These are phyloP conservation scores for Chenopodium berlandieri DNA, from an alignment of 148 eudicot species.

Conservation along the genomic window DNA sequence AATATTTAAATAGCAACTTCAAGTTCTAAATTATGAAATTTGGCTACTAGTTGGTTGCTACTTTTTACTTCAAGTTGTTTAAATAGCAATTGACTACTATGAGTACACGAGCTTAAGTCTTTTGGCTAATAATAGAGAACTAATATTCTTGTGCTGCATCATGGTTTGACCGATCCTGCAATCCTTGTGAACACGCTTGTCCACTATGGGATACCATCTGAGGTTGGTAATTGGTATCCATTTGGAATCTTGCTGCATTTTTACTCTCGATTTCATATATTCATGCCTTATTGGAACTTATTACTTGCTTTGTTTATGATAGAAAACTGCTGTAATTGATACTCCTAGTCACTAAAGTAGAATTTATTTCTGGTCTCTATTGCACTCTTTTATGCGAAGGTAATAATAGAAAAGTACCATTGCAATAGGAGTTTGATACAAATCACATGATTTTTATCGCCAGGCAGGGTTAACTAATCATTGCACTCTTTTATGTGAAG, in stretches of 20 bases:
- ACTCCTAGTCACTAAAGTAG: not conserved
- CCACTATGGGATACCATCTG: constrained; percentile 20
- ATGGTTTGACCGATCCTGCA: constrained; percentile 27
- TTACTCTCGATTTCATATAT: not conserved
- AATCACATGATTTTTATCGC: not conserved
- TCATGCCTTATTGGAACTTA: not conserved
- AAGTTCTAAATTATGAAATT: not conserved
- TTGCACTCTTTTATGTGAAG: not conserved
- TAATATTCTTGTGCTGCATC: constrained; percentile 22
- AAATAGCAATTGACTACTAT: too few relatives aligned
- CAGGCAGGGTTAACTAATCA: too few relatives aligned
- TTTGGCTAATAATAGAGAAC: not conserved
- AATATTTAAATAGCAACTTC: not conserved
- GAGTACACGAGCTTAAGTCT: not conserved
- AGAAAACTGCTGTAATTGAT: not conserved
- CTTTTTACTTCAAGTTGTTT: too few relatives aligned
- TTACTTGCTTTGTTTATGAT: not conserved
- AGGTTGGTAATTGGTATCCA: not conserved
- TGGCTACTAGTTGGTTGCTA: not conserved
- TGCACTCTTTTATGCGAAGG: not conserved
- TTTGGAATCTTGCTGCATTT: not conserved
- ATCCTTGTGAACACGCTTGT: constrained; percentile 24
- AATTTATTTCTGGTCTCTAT: not conserved
- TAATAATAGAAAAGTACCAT: not conserved
- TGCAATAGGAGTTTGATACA: not conserved